phyloP scores from a whole-genome alignment of 768 basidiomycete species.

The Naganishia friedmannii region DNA sequence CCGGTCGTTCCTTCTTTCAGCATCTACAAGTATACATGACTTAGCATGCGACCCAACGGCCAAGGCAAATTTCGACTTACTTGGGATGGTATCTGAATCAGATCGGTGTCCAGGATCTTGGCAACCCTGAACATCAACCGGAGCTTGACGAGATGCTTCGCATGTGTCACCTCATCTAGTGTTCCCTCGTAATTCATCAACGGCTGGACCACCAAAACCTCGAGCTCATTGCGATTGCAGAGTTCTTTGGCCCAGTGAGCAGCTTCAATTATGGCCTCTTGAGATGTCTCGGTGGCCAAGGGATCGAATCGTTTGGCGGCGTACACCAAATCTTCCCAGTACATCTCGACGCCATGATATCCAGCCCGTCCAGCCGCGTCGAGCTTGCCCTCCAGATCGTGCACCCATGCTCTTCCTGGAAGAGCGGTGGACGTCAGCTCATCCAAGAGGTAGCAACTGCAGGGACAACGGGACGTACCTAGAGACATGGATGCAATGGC shows the following conservation, averaged over 20 bases:
- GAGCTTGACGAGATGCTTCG: constrained; percentile 19
- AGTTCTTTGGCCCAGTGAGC: constrained; percentile 16
- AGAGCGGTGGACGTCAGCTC: neutral
- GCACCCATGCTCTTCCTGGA: constrained; percentile 20
- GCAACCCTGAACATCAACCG: constrained; percentile 13
- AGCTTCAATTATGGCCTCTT: constrained; percentile 4
- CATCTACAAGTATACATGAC: neutral
- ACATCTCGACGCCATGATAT: constrained; percentile 22
- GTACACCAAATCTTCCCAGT: constrained; percentile 20
- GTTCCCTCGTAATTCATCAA: constrained; percentile 18
- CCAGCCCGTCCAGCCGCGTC: constrained; percentile 19
- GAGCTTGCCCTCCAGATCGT: constrained; percentile 18
- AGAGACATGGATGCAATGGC: constrained; percentile 20
- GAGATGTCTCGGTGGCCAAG: constrained; percentile 12
- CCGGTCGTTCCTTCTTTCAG: constrained; percentile 20
- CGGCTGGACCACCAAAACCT: constrained; percentile 22
- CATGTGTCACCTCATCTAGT: constrained; percentile 12
- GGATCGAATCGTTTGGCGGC: constrained; percentile 21
- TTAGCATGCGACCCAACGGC: neutral
- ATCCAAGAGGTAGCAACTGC: neutral
- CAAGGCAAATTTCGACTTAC: neutral
- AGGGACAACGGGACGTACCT: neutral
- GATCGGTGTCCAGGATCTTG: constrained; percentile 21
- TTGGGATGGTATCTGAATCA: constrained; percentile 21
- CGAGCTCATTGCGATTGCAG: constrained; percentile 12